Evolutionary conservation across 495 filamentous ascomycete species (phyloP).

Genomic region (Xylaria cubensis): DNA sequence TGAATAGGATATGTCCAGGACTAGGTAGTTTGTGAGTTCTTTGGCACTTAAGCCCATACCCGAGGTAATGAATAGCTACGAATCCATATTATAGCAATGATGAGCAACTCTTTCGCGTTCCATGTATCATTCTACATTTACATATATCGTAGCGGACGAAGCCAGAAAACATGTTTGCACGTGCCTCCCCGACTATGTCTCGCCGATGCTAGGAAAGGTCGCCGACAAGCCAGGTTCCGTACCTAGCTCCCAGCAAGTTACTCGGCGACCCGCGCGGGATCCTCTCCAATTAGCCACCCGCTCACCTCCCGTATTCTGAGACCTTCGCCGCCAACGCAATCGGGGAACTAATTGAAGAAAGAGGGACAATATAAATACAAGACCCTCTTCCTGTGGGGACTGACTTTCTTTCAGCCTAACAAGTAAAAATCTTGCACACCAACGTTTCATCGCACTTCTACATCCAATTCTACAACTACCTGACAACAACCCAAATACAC

Average conservation of each 20-base stretch:
- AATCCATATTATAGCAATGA: background rate
- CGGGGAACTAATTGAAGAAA: background rate
- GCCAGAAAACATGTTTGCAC: background rate
- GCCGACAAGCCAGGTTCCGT: background rate
- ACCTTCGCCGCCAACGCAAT: conserved; percentile 21
- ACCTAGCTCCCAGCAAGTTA: background rate
- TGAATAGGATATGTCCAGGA: background rate
- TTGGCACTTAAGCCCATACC: background rate
- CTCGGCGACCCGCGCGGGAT: conserved; percentile 15
- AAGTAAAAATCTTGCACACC: background rate
- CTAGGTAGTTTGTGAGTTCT: background rate
- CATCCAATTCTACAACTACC: background rate
- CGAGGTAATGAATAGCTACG: background rate
- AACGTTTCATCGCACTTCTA: background rate
- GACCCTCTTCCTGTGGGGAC: background rate
- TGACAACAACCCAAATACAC: background rate
- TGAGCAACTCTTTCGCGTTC: background rate
- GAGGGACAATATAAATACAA: background rate
- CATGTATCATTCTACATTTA: background rate
- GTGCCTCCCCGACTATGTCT: background rate
- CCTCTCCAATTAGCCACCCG: background rate
- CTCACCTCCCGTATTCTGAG: conserved; percentile 5
- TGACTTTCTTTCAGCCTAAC: background rate
- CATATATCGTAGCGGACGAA: background rate
- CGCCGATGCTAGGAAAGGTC: conserved; percentile 7